A percentile compares a stretch with the other conserved stretches of the same genome.
These are phyloP conservation scores for Trypanosomatidae sp. DNA, from an alignment of 208 protist species.

Conservation along the genomic window DNA sequence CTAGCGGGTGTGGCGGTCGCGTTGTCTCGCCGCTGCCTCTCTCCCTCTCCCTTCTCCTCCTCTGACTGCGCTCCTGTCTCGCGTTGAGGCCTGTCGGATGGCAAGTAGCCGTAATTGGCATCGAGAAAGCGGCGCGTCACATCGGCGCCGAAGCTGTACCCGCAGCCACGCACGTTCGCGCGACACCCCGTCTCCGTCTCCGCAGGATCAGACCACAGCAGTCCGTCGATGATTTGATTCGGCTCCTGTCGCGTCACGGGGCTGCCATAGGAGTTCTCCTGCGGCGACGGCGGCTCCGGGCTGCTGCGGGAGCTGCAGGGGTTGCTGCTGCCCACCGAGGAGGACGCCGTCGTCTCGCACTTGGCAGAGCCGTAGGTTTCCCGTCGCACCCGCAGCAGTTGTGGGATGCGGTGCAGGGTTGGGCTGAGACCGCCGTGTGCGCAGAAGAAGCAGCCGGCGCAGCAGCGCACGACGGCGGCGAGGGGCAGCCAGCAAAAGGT, in stretches of 20 bases:
- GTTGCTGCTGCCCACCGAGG: conserved; percentile 13
- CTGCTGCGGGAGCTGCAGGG: conserved; percentile 23
- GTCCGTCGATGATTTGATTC: conserved; percentile 97
- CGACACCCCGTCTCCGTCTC: conserved; percentile 59
- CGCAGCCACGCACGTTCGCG: conserved; percentile 64
- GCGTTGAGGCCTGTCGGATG: no score
- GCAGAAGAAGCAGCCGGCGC: conserved; percentile 80
- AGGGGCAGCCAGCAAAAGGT: conserved; percentile 88
- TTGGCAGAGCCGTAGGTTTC: conserved; percentile 58
- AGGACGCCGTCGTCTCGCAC: conserved; percentile 19
- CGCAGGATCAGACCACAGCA: conserved; percentile 99
- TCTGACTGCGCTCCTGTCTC: no score
- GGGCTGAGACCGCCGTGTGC: conserved; percentile 84
- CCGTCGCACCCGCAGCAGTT: conserved; percentile 48
- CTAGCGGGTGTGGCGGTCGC: no score
- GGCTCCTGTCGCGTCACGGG: conserved; percentile 4
- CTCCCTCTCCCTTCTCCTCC: no score
- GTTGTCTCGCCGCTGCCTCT: no score
- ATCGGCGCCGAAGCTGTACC: conserved; percentile 77
- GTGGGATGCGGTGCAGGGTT: conserved; percentile 42
- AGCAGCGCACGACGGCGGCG: conserved; percentile 72
- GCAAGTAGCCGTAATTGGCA: conserved; percentile 60
- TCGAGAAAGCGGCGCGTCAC: conserved; percentile 70
- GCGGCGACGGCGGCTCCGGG: conserved; percentile 15
- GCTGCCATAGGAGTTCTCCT: conserved; percentile 14